phyloP scores from a whole-genome alignment of 2,329 filamentous ascomycete genomes.

The Colletotrichum orchidophilum region DNA sequence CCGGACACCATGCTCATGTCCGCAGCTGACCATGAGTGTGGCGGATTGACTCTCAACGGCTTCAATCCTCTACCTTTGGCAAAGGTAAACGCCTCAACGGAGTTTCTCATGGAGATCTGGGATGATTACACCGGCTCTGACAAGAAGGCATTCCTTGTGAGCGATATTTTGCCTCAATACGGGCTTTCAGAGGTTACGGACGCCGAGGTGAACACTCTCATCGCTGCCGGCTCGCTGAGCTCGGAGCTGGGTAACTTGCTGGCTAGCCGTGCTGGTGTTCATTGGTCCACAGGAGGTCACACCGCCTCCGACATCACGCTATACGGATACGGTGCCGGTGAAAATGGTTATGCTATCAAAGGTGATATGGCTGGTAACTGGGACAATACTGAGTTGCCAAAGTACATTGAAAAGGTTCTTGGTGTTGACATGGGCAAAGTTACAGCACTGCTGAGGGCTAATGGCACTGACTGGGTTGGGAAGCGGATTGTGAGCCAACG shows the following conservation, averaged over 20 bases:
- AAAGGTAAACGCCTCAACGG: conserved; percentile 42
- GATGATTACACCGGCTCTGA: conserved; percentile 42
- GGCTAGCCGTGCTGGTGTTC: conserved; percentile 33
- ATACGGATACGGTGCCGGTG: conserved; percentile 43
- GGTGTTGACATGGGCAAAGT: conserved; percentile 36
- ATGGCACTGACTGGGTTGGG: conserved; percentile 39
- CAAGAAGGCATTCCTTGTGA: conserved; percentile 40
- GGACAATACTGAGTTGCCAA: conserved; percentile 40
- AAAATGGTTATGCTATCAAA: conserved; percentile 30
- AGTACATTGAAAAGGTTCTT: conserved; percentile 38
- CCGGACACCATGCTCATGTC: conserved; percentile 49
- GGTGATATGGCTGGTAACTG: conserved; percentile 37
- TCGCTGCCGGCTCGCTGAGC: conserved; percentile 39
- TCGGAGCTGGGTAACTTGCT: conserved; percentile 42
- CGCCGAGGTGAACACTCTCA: conserved; percentile 40
- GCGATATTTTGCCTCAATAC: conserved; percentile 42
- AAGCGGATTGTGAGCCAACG: conserved; percentile 32
- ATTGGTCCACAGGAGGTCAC: conserved; percentile 40
- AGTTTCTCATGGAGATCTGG: conserved; percentile 41
- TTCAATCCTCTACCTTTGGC: conserved; percentile 46
- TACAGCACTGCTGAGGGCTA: conserved; percentile 36
- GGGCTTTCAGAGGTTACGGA: conserved; percentile 43
- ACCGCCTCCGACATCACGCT: conserved; percentile 45
- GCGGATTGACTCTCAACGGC: conserved; percentile 49
- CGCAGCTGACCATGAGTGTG: conserved; percentile 52